phyloP scores from a whole-genome alignment of 331 rosid species.

The Pyracantha coccinea region DNA sequence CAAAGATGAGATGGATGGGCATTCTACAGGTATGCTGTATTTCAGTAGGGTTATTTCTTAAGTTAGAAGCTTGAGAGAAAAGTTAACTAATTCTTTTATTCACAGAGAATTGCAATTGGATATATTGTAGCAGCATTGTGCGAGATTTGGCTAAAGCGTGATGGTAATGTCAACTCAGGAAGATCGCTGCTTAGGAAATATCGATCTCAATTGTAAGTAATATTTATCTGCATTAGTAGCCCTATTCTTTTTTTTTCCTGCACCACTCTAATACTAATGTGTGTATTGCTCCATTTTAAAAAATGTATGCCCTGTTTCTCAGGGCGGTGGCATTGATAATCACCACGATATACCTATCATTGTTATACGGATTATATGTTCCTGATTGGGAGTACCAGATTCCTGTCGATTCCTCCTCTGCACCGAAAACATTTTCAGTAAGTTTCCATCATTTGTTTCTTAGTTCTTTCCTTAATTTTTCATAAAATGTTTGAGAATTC shows the following conservation, averaged over 20 bases:
- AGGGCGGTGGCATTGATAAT: constrained; percentile 56
- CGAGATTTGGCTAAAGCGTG: constrained; percentile 91
- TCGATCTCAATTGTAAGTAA: constrained; percentile 64
- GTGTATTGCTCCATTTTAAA: neutral
- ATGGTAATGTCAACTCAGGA: constrained; percentile 45
- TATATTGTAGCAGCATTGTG: constrained; percentile 71
- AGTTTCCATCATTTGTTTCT: constrained; percentile 19
- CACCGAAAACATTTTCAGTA: constrained; percentile 53
- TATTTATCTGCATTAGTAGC: neutral
- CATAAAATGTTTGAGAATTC: neutral
- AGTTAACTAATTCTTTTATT: neutral
- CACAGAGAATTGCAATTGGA: constrained; percentile 82
- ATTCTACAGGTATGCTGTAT: constrained; percentile 58
- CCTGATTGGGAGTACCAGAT: constrained; percentile 90
- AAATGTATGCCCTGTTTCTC: constrained; percentile 4
- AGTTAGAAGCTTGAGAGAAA: neutral
- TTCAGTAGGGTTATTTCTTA: too few relatives aligned
- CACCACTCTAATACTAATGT: neutral
- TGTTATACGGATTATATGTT: constrained; percentile 66
- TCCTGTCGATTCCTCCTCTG: constrained; percentile 34
- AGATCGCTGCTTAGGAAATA: constrained; percentile 57
- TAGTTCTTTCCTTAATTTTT: neutral
- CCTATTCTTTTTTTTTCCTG: neutral
- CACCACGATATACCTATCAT: constrained; percentile 38
- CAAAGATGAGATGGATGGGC: constrained; percentile 76